These are phyloP conservation scores for Sporormia fimetaria DNA, from an alignment of 495 filamentous ascomycete genomes.

Conservation along the genomic window DNA sequence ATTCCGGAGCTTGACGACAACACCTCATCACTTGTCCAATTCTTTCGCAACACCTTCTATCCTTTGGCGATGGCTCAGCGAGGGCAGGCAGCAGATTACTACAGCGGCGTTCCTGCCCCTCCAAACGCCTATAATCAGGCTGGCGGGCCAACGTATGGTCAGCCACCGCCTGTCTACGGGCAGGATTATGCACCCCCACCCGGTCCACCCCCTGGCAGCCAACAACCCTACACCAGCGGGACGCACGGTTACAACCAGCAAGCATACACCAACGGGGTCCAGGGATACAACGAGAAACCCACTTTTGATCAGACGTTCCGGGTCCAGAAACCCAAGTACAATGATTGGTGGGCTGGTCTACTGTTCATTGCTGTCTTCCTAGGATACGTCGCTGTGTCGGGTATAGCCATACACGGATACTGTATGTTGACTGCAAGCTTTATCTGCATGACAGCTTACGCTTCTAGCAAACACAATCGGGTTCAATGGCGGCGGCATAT, in stretches of 20 bases:
- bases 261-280: conserved; percentile 2
- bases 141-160: conserved; percentile 1
- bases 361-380: conserved; percentile 62
- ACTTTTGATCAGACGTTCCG: conserved; percentile 71
- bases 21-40: no score
- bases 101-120: conserved; percentile 12
- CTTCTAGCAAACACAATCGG: conserved; percentile 33
- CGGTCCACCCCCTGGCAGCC: conserved; percentile 6
- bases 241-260: neutral
- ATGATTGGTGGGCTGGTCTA: conserved; percentile 79
- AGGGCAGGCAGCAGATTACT: conserved; percentile 22
- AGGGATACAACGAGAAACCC: conserved; percentile 34
- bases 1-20: no score
- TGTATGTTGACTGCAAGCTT: conserved; percentile 30
- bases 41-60: no score
- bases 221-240: conserved; percentile 4
- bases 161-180: conserved; percentile 14
- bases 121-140: conserved; percentile 7
- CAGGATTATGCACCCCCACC: conserved; percentile 8
- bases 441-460: neutral
- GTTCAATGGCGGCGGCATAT: conserved; percentile 66
- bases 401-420: conserved; percentile 66
- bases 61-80: conserved; percentile 18
- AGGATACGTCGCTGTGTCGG: conserved; percentile 70
- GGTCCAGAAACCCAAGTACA: conserved; percentile 70